Conservation (phyloP, 2,329 filamentous ascomycete species). For the Diaporthe amygdali region DNA sequence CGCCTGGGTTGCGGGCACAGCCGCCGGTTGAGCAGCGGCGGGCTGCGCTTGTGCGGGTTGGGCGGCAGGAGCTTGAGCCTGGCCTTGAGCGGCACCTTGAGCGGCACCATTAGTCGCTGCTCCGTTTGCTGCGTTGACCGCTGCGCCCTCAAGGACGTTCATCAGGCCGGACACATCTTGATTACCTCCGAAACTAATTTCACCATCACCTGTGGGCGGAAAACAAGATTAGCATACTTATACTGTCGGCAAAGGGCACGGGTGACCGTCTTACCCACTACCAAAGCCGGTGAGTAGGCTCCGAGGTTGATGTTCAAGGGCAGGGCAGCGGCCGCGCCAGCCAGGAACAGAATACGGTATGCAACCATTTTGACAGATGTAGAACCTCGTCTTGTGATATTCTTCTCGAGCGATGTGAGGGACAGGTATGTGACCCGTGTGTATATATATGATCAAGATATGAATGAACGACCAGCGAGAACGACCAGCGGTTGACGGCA, state of each 20-base stretch:
- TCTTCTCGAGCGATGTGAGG: neutral
- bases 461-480: slow-evolving; percentile 31
- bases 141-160: slow-evolving; percentile 52
- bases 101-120: slow-evolving; percentile 33
- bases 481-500: slow-evolving; percentile 41
- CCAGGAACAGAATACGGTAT: slow-evolving; percentile 41
- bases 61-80: slow-evolving; percentile 28
- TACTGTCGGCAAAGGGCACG: neutral
- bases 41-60: slow-evolving; percentile 28
- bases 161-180: slow-evolving; percentile 51
- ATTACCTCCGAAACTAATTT: slow-evolving; percentile 52
- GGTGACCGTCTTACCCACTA: slow-evolving; percentile 34
- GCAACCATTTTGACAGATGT: slow-evolving; percentile 40
- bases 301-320: slow-evolving; percentile 50
- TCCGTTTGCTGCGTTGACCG: slow-evolving; percentile 43
- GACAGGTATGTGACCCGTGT: slow-evolving; percentile 25
- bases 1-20: slow-evolving; percentile 26
- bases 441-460: slow-evolving; percentile 26
- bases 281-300: slow-evolving; percentile 50
- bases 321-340: slow-evolving; percentile 42
- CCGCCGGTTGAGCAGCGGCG: slow-evolving; percentile 28
- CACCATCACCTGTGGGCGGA: slow-evolving; percentile 43
- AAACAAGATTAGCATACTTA: neutral
- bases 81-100: slow-evolving; percentile 31
- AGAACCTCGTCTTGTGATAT: neutral